Conservation (phyloP, 768 basidiomycete species). For the Termitomyces sp. region DNA sequence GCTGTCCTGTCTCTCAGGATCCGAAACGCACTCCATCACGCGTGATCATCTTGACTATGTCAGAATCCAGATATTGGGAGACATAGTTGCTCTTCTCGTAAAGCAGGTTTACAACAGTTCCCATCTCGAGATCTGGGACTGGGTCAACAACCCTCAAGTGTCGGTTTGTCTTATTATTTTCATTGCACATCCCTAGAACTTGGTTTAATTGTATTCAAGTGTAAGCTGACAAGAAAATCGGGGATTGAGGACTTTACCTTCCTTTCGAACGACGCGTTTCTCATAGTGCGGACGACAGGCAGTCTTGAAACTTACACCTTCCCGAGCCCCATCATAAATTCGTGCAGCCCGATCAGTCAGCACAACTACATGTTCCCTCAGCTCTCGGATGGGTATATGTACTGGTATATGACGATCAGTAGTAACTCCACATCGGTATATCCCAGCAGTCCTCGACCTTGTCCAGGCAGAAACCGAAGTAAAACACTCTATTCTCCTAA, state of each 20-base stretch:
- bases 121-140: slow-evolving; percentile 48
- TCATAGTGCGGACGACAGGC: slow-evolving; percentile 41
- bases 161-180: slow-evolving; percentile 28
- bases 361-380: slow-evolving; percentile 37
- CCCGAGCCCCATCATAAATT: slow-evolving; percentile 24
- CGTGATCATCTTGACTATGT: slow-evolving; percentile 33
- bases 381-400: slow-evolving; percentile 37
- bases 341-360: slow-evolving; percentile 25
- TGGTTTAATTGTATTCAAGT: slow-evolving; percentile 20
- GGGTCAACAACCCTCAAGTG: slow-evolving; percentile 31
- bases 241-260: slow-evolving; percentile 53
- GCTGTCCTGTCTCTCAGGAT: slow-evolving; percentile 32
- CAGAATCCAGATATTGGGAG: slow-evolving; percentile 39
- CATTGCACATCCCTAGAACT: not conserved
- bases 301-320: slow-evolving; percentile 46
- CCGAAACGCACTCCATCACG: slow-evolving; percentile 19
- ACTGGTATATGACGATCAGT: slow-evolving; percentile 51
- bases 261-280: slow-evolving; percentile 36
- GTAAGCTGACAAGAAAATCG: slow-evolving; percentile 29
- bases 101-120: slow-evolving; percentile 41
- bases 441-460: slow-evolving; percentile 19
- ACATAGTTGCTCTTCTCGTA: slow-evolving; percentile 42
- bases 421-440: slow-evolving; percentile 43
- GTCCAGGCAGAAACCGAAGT: slow-evolving; percentile 7
- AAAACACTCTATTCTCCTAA: slow-evolving; percentile 38